Evolutionary conservation across 768 basidiomycete genomes (phyloP), one percentile per base, ranked within the genome.

Genomic region (Lepiota venenata): DNA sequence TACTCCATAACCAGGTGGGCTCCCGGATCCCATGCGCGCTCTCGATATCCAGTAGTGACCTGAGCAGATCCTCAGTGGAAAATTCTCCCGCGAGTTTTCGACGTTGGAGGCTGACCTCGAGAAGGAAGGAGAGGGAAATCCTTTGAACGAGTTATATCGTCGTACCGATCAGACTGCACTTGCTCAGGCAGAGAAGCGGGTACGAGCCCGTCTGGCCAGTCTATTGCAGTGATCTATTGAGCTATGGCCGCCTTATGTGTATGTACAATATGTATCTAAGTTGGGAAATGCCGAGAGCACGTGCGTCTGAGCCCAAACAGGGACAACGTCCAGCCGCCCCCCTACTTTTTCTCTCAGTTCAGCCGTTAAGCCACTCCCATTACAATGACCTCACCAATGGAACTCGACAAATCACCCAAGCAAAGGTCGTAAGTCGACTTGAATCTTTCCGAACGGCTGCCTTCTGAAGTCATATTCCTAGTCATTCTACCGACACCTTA

Each of bases 401-500:
- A 86, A 49, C 71, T 84, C 16, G 87, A 88, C 60, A 74, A 70
- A 60, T 79, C 82, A 39, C 82, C 83, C 41, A 75, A 76, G 61
- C 78, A 73, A 61, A 83, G 79, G 63, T 84, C 83, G 85, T 87
- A 62, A 53, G 84, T 76, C 22, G 18, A 41, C 21, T 18, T 9
- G 14, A 37, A 41, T 42, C 47, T 42, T 32, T 25, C 2, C 5
- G 25, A 38, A 36, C 50, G 35, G 20, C 27, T 49, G 37, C 40
- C 56, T 48, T 53, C 51, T 27, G 44, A 29, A 49, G 58, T 53
- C 22, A 44, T 56, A 84, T 85, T 57, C 84, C 87, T 61, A 86
- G 86, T 65, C 81, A 83, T 66, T 90, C 89, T 2, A 83, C 84
- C 36, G 88, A 90, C 66, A 91, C 88, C 9, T 82, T 83, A 60